Conservation (phyloP, 352 stramenopile species). For the Pythium pectinolyticum region DNA sequence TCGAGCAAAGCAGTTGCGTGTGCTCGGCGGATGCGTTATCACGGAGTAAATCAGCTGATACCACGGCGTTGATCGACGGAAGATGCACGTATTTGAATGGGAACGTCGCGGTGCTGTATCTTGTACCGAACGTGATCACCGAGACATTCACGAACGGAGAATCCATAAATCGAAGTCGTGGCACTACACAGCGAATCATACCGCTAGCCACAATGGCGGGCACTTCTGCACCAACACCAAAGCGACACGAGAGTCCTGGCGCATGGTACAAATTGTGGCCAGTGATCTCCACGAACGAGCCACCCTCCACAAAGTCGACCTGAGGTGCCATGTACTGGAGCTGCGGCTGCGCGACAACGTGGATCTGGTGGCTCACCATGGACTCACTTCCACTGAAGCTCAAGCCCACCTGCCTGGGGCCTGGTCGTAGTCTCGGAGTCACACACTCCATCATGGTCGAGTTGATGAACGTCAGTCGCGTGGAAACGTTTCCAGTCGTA, state of each 20-base stretch:
- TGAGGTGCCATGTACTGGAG: constrained; percentile 7
- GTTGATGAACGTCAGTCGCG: constrained; percentile 10
- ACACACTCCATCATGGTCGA: constrained; percentile 10
- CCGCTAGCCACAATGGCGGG: constrained; percentile 3
- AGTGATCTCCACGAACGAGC: constrained; percentile 13
- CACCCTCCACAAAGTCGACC: constrained; percentile 15
- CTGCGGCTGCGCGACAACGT: constrained; percentile 10
- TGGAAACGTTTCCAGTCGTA: neutral
- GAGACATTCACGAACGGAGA: constrained; percentile 22
- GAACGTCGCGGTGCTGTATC: constrained; percentile 12
- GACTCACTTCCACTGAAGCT: neutral
- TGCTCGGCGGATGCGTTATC: neutral
- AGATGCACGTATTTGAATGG: constrained; percentile 12
- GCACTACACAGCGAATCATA: constrained; percentile 18
- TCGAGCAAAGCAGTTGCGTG: constrained; percentile 5
- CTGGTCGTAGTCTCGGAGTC: constrained; percentile 12
- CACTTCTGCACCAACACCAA: neutral
- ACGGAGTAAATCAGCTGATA: neutral
- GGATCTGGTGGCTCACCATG: constrained; percentile 1
- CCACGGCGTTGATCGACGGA: neutral
- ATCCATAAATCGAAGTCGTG: constrained; percentile 4
- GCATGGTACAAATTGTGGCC: constrained; percentile 21
- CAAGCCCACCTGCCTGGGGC: neutral
- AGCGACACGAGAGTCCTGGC: constrained; percentile 12
- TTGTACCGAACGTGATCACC: neutral